Conservation (phyloP, 345 rosid genomes). For the Dipteronia dyeriana region DNA sequence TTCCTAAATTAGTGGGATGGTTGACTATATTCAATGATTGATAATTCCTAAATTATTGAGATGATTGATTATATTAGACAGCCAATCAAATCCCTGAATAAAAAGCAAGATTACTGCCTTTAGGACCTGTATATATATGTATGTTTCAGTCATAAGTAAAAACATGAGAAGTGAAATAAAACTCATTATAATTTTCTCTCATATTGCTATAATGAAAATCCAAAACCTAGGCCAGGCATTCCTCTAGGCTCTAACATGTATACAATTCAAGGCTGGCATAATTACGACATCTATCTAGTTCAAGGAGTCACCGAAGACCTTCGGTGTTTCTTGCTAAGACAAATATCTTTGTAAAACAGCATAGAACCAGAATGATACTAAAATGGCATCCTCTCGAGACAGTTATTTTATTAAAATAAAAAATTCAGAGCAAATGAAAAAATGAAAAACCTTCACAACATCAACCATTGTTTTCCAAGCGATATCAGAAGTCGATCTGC, state of each 20-base stretch:
- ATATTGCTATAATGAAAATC: not conserved
- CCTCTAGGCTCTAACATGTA: conserved; percentile 3
- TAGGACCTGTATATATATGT: no score
- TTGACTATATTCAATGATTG: no score
- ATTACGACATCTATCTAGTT: conserved; percentile 2
- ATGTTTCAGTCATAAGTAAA: no score
- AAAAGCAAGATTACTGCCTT: no score
- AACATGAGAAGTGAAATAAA: no score
- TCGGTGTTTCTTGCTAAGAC: not conserved
- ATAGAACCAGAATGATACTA: not conserved
- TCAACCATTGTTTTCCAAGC: conserved; percentile 71
- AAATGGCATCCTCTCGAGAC: not conserved
- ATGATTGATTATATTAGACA: no score
- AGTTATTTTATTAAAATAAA: not conserved
- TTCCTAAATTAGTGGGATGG: no score
- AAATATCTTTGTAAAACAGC: not conserved
- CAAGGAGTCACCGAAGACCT: conserved; percentile 15
- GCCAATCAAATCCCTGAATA: no score
- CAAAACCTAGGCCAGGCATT: not conserved
- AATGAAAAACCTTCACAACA: conserved; percentile 53
- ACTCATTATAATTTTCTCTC: no score
- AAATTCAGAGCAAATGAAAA: conserved; percentile 6
- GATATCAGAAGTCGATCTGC: conserved; percentile 18
- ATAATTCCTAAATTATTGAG: no score
- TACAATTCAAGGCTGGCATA: conserved; percentile 5